Evolutionary conservation across 495 filamentous ascomycete species (phyloP), one percentile per base, ranked within the genome.

Genomic region (Penicillium salamii): DNA sequence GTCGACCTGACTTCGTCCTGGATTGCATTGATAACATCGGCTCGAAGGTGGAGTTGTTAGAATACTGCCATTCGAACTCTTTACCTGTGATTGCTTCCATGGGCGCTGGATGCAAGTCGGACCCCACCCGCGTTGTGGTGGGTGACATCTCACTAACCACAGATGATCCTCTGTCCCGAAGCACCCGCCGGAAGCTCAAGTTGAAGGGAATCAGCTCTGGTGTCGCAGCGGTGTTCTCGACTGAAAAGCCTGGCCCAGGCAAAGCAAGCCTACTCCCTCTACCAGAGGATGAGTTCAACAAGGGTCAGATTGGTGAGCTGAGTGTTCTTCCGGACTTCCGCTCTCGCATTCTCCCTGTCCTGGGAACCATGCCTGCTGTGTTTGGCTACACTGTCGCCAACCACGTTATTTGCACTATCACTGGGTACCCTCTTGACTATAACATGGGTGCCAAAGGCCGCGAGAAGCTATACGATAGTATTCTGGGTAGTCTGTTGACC

Each of bases 11-110:
- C 58, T 99, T 85, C 52, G 84, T 99, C 5, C 81, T 99, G 19
- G 93, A 99, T 69, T 95, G 93, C 12, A 99, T 99, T 53, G 93
- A 99, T 60, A 97, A 99, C 65, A 97, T 97, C 50, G 86, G 92
- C 18, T 95, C 90, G 42, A 99, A 99, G 70, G 93, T 97, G 13
- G 87, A 88, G 44, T 65, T 99, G 45, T 75, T 99, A 44, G 82
- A 88, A 65, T 96, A 95, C 66, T 99, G 93, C 67, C 75, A 89
- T 52, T 74, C 84, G 46, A 78, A 88, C 52, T 74, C 74, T 0
- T 71, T 97, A 15, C 85, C 79, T 0, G 88, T 98, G 5, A 88
- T 99, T 48, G 91, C 89, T 8, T 90, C 90, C 5, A 99, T 97
- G 93, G 93, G 93, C 1, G 93, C 93, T 1, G 93, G 91, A 1